Evolutionary conservation across 352 stramenopile species (phyloP).

Genomic region (Pythium graminicola): DNA sequence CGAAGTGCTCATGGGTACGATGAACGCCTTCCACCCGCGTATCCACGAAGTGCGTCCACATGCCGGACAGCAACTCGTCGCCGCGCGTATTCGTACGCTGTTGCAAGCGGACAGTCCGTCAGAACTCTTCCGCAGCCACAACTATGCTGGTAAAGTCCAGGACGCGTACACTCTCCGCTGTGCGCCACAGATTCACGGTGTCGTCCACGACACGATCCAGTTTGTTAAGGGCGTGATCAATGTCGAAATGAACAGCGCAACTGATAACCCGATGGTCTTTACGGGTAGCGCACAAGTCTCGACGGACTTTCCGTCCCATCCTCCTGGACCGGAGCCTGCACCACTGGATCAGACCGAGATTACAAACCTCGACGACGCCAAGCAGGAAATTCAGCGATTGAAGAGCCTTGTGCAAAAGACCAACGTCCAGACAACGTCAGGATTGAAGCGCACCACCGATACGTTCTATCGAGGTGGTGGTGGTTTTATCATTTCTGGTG

Average conservation of each 20-base stretch:
- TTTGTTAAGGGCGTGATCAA: conserved; percentile 83
- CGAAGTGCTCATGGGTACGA: conserved; percentile 84
- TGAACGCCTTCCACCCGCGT: conserved; percentile 83
- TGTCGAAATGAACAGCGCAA: conserved; percentile 88
- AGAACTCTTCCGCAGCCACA: conserved; percentile 84
- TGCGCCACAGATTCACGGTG: conserved; percentile 83
- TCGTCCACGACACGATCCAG: conserved; percentile 82
- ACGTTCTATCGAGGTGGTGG: conserved; percentile 73
- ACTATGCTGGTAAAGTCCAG: conserved; percentile 86
- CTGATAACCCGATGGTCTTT: conserved; percentile 89
- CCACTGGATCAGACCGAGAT: conserved; percentile 33
- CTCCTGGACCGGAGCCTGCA: conserved; percentile 15
- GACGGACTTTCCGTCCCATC: conserved; percentile 44
- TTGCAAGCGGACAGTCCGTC: conserved; percentile 67
- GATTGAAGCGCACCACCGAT: conserved; percentile 75
- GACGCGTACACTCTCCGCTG: conserved; percentile 88
- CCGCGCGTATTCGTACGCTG: conserved; percentile 73
- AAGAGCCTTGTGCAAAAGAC: conserved; percentile 47
- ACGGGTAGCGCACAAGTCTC: conserved; percentile 61
- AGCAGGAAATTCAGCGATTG: conserved; percentile 71
- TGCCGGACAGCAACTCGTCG: conserved; percentile 70
- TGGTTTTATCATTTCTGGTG: conserved; percentile 84
- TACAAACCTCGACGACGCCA: conserved; percentile 57
- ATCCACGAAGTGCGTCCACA: conserved; percentile 84
- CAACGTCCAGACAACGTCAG: conserved; percentile 40